Evolutionary conservation across 306 rosid genomes (phyloP).

Genomic region (Delonix regia): DNA sequence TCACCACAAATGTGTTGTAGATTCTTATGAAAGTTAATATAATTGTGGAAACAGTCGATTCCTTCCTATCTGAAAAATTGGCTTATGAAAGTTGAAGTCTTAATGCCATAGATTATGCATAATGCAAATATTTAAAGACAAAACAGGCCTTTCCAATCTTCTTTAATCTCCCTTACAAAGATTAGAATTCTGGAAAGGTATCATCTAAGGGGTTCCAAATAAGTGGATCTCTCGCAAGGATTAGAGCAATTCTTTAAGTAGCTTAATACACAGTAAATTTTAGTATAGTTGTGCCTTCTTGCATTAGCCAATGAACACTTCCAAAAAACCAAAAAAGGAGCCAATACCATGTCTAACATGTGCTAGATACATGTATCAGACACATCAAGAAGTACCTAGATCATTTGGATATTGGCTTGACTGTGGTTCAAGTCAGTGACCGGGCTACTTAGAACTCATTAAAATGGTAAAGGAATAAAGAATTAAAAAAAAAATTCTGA

Average conservation of each 20-base stretch:
- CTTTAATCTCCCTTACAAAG: too few species aligned
- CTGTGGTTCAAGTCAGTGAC: not conserved
- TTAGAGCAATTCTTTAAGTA: too few species aligned
- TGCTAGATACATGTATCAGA: not conserved
- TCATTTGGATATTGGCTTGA: not conserved
- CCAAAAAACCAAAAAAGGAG: not conserved
- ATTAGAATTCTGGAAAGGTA: too few species aligned
- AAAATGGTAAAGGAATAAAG: not conserved
- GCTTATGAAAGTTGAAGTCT: too few species aligned
- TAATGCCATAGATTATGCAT: too few species aligned
- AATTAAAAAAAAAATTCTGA: not conserved
- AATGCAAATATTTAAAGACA: too few species aligned
- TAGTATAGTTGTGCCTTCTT: not conserved
- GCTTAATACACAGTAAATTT: too few species aligned
- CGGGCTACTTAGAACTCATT: not conserved
- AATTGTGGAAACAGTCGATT: too few species aligned
- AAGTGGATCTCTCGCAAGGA: too few species aligned
- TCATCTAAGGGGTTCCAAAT: too few species aligned
- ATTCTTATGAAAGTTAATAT: conserved; percentile 56
- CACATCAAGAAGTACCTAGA: not conserved
- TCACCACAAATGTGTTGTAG: conserved; percentile 12
- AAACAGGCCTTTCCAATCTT: too few species aligned
- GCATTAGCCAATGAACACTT: not conserved
- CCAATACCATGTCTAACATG: not conserved
- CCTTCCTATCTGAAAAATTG: too few species aligned